Percentiles rank a stretch among this genome's conserved stretches.
phyloP scores from a whole-genome alignment of 2,329 filamentous ascomycete genomes.

The Fusarium musae region DNA sequence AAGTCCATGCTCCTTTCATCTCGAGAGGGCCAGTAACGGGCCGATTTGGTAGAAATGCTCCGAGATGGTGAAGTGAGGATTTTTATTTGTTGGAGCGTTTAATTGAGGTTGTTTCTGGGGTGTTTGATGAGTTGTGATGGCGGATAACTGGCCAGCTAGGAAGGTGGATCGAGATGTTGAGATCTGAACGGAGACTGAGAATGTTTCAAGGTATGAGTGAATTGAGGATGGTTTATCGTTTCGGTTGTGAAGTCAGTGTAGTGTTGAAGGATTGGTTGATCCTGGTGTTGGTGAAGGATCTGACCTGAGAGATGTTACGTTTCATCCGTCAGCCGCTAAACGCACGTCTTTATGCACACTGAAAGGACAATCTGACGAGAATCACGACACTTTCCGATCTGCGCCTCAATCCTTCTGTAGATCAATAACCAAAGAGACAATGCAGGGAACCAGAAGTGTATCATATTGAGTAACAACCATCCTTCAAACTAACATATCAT shows the following conservation, averaged over 20 bases:
- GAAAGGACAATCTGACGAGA: neutral
- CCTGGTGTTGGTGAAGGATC: constrained; percentile 11
- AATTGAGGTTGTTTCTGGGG: neutral
- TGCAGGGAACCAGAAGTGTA: neutral
- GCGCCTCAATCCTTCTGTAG: neutral
- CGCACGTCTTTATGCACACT: constrained; percentile 23
- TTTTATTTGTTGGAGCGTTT: neutral
- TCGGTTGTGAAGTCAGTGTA: neutral
- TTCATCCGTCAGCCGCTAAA: constrained; percentile 17
- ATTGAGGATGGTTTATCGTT: fast-evolving
- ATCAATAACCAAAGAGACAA: neutral
- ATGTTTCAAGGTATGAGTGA: neutral
- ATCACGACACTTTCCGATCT: neutral
- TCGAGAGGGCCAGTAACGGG: constrained; percentile 20
- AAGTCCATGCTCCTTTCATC: constrained; percentile 37
- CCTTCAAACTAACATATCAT: neutral
- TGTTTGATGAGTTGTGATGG: neutral
- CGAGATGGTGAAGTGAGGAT: neutral
- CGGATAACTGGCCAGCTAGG: neutral
- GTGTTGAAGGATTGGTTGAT: neutral
- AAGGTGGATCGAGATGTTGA: fast-evolving
- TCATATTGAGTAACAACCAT: neutral
- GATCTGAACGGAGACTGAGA: neutral
- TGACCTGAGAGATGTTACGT: constrained; percentile 4
- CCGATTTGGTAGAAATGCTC: constrained; percentile 10